A percentile compares a stretch with the other conserved stretches of the same genome.
Conservation (phyloP, 2,329 filamentous ascomycete genomes). For the Harringtonia lauricola region DNA sequence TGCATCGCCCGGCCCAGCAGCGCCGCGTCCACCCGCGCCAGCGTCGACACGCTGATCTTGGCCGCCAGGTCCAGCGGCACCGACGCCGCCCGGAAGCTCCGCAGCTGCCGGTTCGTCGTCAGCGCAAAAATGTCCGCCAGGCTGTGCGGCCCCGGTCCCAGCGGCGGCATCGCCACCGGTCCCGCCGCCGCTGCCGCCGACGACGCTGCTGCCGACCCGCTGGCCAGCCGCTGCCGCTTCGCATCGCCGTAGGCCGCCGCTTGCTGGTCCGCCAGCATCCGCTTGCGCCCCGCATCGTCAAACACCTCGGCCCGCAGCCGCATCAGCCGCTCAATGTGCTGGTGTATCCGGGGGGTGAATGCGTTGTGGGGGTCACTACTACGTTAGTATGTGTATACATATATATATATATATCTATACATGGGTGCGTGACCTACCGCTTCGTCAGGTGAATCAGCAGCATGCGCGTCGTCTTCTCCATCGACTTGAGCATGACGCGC, state of each 20-base stretch:
- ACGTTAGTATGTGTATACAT: constrained; percentile 12
- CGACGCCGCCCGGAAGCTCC: constrained; percentile 71
- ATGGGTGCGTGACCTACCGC: constrained; percentile 41
- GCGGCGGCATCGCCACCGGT: constrained; percentile 50
- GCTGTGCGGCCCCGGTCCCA: constrained; percentile 60
- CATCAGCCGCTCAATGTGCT: constrained; percentile 74
- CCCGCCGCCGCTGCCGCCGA: constrained; percentile 22
- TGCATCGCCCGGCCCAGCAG: constrained; percentile 60
- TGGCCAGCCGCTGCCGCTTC: constrained; percentile 68
- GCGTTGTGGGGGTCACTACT: constrained; percentile 69
- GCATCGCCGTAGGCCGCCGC: constrained; percentile 61
- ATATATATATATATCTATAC: too few species aligned
- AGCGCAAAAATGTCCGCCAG: constrained; percentile 81
- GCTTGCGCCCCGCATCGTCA: constrained; percentile 70
- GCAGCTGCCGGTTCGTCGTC: constrained; percentile 62
- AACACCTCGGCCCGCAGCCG: constrained; percentile 68
- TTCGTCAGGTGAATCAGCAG: constrained; percentile 76
- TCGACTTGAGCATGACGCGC: constrained; percentile 78
- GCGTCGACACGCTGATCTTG: constrained; percentile 69
- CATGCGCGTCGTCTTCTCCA: constrained; percentile 85
- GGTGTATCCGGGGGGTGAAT: constrained; percentile 66
- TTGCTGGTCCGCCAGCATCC: constrained; percentile 58
- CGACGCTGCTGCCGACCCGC: background rate
- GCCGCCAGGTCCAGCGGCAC: constrained; percentile 67
- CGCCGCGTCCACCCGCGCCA: constrained; percentile 59